Evolutionary conservation across 2,329 filamentous ascomycete genomes (phyloP).

Genomic region (Arthrobotrys musiformis): DNA sequence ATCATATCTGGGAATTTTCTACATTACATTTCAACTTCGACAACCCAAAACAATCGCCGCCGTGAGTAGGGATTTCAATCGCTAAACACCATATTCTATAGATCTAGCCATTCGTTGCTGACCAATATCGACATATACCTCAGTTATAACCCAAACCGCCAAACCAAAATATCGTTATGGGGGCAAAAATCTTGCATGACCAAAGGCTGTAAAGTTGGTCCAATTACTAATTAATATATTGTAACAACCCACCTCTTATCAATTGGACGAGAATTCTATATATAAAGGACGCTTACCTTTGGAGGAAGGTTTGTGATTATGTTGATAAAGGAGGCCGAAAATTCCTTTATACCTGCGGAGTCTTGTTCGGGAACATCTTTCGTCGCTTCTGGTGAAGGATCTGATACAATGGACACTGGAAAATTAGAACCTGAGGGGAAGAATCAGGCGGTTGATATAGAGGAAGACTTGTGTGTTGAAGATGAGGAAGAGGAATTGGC

Average conservation of each 20-base stretch:
- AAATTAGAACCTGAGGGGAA: constrained; percentile 1
- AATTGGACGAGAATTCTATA: constrained; percentile 10
- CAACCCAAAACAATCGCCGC: not conserved
- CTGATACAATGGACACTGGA: not conserved
- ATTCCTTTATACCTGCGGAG: constrained; percentile 10
- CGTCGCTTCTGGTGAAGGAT: not conserved
- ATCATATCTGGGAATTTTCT: not conserved
- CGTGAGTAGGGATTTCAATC: too few relatives aligned
- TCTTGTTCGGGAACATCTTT: not conserved
- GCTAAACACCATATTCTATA: too few relatives aligned
- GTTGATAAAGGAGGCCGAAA: constrained; percentile 29
- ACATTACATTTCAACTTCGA: not conserved
- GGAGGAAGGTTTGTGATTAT: constrained; percentile 21
- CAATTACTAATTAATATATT: constrained; percentile 19
- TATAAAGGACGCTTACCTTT: constrained; percentile 6
- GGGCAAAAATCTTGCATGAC: constrained; percentile 5
- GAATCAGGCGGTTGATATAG: not conserved
- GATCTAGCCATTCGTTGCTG: not conserved
- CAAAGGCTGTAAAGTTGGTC: constrained; percentile 2
- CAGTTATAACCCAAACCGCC: not conserved
- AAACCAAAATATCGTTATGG: constrained; percentile 30
- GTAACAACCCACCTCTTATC: constrained; percentile 1
- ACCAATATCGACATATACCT: constrained; percentile 1
- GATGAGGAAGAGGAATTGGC: constrained; percentile 8
- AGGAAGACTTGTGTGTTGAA: not conserved